phyloP scores from a whole-genome alignment of 805 yeast genomes.

The Kodamaea lidongshanica region DNA sequence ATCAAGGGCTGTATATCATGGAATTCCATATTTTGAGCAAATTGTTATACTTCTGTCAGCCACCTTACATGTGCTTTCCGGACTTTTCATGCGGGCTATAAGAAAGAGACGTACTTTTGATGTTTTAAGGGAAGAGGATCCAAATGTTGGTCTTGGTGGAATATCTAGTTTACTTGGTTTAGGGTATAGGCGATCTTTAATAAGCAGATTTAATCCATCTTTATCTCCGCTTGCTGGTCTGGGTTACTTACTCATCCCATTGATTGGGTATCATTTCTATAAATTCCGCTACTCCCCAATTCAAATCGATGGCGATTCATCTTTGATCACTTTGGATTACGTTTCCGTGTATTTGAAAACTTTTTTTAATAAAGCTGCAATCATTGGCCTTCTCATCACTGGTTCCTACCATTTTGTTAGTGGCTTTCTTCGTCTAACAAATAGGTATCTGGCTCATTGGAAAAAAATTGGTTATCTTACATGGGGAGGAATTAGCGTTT shows the following conservation, averaged over 20 bases:
- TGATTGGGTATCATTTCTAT: conserved; percentile 41
- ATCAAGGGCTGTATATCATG: conserved; percentile 57
- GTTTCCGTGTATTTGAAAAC: conserved; percentile 35
- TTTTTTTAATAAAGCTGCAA: conserved; percentile 22
- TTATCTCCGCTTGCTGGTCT: conserved; percentile 52
- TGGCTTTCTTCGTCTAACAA: conserved; percentile 47
- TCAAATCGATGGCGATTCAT: conserved; percentile 59
- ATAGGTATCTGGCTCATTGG: conserved; percentile 32
- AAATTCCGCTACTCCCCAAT: conserved; percentile 47
- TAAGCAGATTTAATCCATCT: conserved; percentile 37
- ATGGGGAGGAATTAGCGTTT: conserved; percentile 29
- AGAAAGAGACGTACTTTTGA: not conserved
- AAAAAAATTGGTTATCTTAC: conserved; percentile 41
- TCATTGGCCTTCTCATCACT: conserved; percentile 29
- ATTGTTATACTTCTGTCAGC: conserved; percentile 43
- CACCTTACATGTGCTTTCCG: conserved; percentile 47
- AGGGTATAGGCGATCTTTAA: conserved; percentile 44
- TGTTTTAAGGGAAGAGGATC: conserved; percentile 6
- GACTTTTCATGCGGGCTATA: conserved; percentile 39
- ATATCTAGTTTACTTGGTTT: conserved; percentile 49
- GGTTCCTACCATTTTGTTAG: conserved; percentile 49
- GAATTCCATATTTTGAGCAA: conserved; percentile 42
- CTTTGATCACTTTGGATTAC: conserved; percentile 47
- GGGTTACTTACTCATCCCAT: conserved; percentile 49
- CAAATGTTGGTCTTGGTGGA: conserved; percentile 54